Percentiles rank a stretch among this genome's conserved stretches.
Evolutionary conservation across 2,329 filamentous ascomycete species (phyloP).

Genomic region (Torrubiella hemipterigena): DNA sequence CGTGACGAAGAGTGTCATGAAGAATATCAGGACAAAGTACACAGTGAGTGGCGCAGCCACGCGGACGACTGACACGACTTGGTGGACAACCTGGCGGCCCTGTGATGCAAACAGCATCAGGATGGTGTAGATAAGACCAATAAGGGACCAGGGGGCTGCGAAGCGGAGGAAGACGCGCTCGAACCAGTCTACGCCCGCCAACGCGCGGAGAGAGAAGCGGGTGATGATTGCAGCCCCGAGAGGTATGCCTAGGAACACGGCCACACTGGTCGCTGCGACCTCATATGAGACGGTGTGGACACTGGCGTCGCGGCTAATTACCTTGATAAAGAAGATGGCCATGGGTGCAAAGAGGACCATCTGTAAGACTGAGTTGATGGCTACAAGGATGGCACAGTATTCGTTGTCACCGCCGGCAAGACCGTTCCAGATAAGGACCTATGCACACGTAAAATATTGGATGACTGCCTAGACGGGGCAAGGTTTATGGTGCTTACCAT

Average conservation of each 20-base stretch:
- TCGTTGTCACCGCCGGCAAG: constrained; percentile 63
- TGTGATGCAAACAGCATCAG: constrained; percentile 77
- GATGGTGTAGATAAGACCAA: constrained; percentile 81
- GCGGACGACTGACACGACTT: constrained; percentile 71
- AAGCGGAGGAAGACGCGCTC: constrained; percentile 57
- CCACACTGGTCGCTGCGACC: constrained; percentile 67
- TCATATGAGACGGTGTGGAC: constrained; percentile 39
- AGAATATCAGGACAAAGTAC: constrained; percentile 71
- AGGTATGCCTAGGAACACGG: constrained; percentile 75
- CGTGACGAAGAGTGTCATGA: constrained; percentile 49
- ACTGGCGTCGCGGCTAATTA: constrained; percentile 44
- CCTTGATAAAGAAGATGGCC: constrained; percentile 55
- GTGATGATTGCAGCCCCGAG: constrained; percentile 71
- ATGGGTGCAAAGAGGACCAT: constrained; percentile 63
- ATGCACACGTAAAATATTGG: background rate
- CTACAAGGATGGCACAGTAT: constrained; percentile 74
- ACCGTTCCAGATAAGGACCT: constrained; percentile 56
- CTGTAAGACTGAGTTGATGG: constrained; percentile 63
- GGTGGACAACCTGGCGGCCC: constrained; percentile 62
- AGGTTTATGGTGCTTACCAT: constrained; percentile 51
- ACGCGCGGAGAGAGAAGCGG: constrained; percentile 45
- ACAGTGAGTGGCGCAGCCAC: constrained; percentile 72
- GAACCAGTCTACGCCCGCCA: constrained; percentile 50
- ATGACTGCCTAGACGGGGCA: background rate
- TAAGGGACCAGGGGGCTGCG: constrained; percentile 61